A percentile compares a stretch with the other conserved stretches of the same genome.
Conservation (phyloP, 495 filamentous ascomycete genomes). For the Podospora comata region DNA sequence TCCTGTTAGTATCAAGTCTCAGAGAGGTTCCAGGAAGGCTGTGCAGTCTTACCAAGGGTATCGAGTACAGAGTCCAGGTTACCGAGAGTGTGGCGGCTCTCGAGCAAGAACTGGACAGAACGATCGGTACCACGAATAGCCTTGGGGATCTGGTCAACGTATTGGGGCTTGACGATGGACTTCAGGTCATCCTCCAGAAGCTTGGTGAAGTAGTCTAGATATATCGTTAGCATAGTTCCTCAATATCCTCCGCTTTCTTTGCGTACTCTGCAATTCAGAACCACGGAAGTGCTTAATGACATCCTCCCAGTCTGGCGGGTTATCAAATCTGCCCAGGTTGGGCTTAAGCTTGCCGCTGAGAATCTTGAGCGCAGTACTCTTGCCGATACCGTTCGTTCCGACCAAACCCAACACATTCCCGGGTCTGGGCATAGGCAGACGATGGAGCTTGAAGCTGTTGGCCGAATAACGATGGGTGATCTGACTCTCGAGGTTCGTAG, state of each 20-base stretch:
- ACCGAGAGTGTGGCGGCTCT: constrained; percentile 66
- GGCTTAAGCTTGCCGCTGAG: constrained; percentile 97
- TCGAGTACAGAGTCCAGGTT: constrained; percentile 85
- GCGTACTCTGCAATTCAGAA: constrained; percentile 90
- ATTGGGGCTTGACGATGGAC: constrained; percentile 97
- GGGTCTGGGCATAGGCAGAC: constrained; percentile 89
- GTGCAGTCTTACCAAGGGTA: constrained; percentile 52
- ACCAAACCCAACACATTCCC: constrained; percentile 97
- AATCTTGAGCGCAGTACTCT: constrained; percentile 97
- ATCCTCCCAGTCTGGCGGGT: constrained; percentile 98
- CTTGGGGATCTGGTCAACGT: constrained; percentile 95
- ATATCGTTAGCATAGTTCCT: constrained; percentile 7
- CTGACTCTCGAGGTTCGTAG: constrained; percentile 95
- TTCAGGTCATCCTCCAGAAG: constrained; percentile 93
- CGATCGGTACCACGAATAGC: constrained; percentile 78
- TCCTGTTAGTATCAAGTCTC: constrained; percentile 23
- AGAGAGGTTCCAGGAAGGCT: constrained; percentile 18
- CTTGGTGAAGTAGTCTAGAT: constrained; percentile 93
- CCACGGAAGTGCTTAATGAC: constrained; percentile 97
- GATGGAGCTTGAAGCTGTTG: constrained; percentile 99
- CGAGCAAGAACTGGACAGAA: constrained; percentile 71
- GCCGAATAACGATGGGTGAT: constrained; percentile 98
- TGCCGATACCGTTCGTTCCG: constrained; percentile 98
- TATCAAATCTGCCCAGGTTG: constrained; percentile 90
- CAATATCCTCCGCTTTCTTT: background rate